Conservation (phyloP, 371 early-diverging fungal species). For the Apophysomyces trapeziformis region DNA sequence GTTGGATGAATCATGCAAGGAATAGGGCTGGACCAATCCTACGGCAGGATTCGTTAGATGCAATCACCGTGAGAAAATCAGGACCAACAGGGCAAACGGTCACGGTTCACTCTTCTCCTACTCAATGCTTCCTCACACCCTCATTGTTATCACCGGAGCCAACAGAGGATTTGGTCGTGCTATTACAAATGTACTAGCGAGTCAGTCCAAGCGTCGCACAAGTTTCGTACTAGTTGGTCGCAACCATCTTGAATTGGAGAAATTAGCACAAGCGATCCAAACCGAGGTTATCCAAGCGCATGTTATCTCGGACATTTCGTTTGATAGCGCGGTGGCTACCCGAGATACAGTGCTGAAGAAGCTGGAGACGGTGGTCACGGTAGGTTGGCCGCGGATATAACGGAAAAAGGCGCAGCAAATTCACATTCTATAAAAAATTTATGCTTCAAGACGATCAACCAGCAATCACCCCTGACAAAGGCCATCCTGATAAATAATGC, state of each 20-base stretch:
- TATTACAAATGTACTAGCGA: constrained; percentile 52
- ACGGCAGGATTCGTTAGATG: too few relatives aligned
- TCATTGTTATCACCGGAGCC: constrained; percentile 82
- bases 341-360: constrained; percentile 22
- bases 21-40: too few relatives aligned
- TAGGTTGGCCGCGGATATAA: neutral
- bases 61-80: too few relatives aligned
- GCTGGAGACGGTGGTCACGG: constrained; percentile 15
- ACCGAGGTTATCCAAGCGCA: neutral
- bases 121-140: constrained; percentile 26
- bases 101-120: too few relatives aligned
- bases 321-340: constrained; percentile 26
- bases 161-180: constrained; percentile 80
- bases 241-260: constrained; percentile 23
- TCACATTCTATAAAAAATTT: neutral
- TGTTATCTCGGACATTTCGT: constrained; percentile 24
- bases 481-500: constrained; percentile 81
- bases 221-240: constrained; percentile 66
- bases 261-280: constrained; percentile 19
- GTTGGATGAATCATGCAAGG: too few relatives aligned
- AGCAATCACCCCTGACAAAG: constrained; percentile 34
- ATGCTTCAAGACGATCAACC: neutral
- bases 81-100: too few relatives aligned
- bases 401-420: neutral
- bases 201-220: constrained; percentile 26